A percentile compares a stretch with the other conserved stretches of the same genome.
phyloP scores from a whole-genome alignment of 2,329 filamentous ascomycete species.

The Cadophora luteo-olivacea region DNA sequence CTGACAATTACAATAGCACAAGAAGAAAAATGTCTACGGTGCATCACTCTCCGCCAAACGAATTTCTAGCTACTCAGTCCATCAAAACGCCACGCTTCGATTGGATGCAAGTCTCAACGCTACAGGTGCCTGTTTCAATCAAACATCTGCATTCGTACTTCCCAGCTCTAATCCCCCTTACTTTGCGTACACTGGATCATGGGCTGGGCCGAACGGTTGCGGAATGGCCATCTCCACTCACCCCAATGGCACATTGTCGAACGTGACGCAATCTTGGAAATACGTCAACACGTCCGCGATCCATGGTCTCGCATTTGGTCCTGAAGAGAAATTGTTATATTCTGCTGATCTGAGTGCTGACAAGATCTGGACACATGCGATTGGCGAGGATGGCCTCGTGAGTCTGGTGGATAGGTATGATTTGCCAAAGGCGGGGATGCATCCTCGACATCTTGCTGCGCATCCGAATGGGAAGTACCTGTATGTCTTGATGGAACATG shows the following conservation, averaged over 20 bases:
- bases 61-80: conserved; percentile 22
- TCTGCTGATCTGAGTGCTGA: conserved; percentile 22
- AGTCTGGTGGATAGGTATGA: background rate
- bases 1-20: background rate
- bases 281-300: conserved; percentile 20
- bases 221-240: conserved; percentile 11
- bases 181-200: conserved; percentile 16
- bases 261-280: conserved; percentile 21
- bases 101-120: background rate
- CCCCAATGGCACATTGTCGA: conserved; percentile 15
- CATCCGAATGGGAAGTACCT: conserved; percentile 21
- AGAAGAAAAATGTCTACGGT: conserved; percentile 23
- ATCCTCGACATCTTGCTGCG: conserved; percentile 25
- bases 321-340: conserved; percentile 10
- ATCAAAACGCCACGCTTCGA: conserved; percentile 6
- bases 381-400: background rate
- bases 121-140: conserved; percentile 4
- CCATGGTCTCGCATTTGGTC: conserved; percentile 23
- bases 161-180: conserved; percentile 16
- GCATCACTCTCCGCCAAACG: background rate
- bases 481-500: conserved; percentile 24
- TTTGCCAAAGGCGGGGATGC: conserved; percentile 13
- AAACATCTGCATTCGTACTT: conserved; percentile 16
- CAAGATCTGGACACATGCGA: conserved; percentile 15
- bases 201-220: conserved; percentile 22